Evolutionary conservation across 2,329 filamentous ascomycete species (phyloP), one percentile per base, ranked within the genome.

Genomic region (Mollisia scopiformis): DNA sequence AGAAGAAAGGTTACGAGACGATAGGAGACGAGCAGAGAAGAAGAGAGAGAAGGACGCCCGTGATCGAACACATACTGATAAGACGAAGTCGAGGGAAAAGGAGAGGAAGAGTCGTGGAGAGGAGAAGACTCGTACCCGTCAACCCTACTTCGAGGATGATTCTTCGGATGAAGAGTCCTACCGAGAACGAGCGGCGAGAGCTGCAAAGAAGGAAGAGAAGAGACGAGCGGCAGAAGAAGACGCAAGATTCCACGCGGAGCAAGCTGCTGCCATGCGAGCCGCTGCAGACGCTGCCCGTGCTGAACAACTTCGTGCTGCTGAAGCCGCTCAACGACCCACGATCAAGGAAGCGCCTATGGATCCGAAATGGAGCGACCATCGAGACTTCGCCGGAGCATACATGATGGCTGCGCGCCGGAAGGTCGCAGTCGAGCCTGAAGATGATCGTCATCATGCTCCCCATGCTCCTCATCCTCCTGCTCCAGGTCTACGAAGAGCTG

Each of bases 101-200:
- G 73, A 75, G 46, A 72, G 65, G 47, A 79, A 80, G 52, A 74
- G 73, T 54, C 76, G 66, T 5, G 58, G 65, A 1, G 72, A 75
- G 19, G 73, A 75, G 56, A 74, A 73, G 56, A 51, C 61, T 10
- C 61, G 61, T 16, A 57, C 63, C 21, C 62, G 66, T 41, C 58
- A 58, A 33, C 39, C 67, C 16, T 69, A 68, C 61, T 65, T 69
- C 8, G 69, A 72, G 14, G 71, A 69, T 19, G 69, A 71, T 39
- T 66, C 66, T 27, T 65, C 68, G 28, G 67, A 69, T 19, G 63
- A 69, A 1, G 59, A 62, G 6, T 2, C 8, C 28, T 41, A 33
- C 21, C 35, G 53, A 35, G n/a, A 33, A 19, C 35, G 53, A 35
- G n/a, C 25, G 28, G n/a, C 55, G 19, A 30, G 59, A 51, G 31